Percentiles rank a stretch among this genome's conserved stretches.
These are phyloP conservation scores for Inga leiocalycina DNA, from an alignment of 306 rosid species.

Conservation along the genomic window DNA sequence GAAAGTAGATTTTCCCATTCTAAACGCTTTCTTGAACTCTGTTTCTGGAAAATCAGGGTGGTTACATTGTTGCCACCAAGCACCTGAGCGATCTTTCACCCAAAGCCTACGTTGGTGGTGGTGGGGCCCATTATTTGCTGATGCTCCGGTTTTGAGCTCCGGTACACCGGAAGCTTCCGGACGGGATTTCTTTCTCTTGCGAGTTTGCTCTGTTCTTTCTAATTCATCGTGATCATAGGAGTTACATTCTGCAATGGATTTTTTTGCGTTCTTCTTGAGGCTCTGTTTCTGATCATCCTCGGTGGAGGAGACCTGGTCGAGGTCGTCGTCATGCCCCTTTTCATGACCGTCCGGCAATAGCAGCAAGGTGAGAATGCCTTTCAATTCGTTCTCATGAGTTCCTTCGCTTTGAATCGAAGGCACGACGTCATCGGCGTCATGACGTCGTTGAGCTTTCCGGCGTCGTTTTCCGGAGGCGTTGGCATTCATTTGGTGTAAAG, in stretches of 20 bases:
- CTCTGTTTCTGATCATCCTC: slow-evolving; percentile 51
- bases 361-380: slow-evolving; percentile 56
- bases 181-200: slow-evolving; percentile 52
- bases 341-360: slow-evolving; percentile 58
- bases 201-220: slow-evolving; percentile 51
- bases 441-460: slow-evolving; percentile 24
- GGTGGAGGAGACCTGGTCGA: slow-evolving; percentile 37
- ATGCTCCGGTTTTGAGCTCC: slow-evolving; percentile 33
- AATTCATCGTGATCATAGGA: slow-evolving; percentile 48
- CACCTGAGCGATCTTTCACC: slow-evolving; percentile 94
- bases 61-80: slow-evolving; percentile 98
- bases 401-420: slow-evolving; percentile 29
- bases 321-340: slow-evolving; percentile 48
- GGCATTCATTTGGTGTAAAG: slow-evolving; percentile 43
- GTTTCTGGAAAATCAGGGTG: slow-evolving; percentile 77
- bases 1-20: slow-evolving; percentile 85
- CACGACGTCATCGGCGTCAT: slow-evolving; percentile 24
- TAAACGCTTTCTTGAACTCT: slow-evolving; percentile 79
- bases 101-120: slow-evolving; percentile 64
- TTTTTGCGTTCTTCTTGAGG: slow-evolving; percentile 51
- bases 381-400: slow-evolving; percentile 45
- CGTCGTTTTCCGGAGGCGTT: slow-evolving; percentile 30
- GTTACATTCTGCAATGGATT: slow-evolving; percentile 56
- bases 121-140: slow-evolving; percentile 12
- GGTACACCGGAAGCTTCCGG: slow-evolving; percentile 40